These are phyloP conservation scores for Syzygium jambos DNA, from an alignment of 345 rosid genomes.

Conservation along the genomic window DNA sequence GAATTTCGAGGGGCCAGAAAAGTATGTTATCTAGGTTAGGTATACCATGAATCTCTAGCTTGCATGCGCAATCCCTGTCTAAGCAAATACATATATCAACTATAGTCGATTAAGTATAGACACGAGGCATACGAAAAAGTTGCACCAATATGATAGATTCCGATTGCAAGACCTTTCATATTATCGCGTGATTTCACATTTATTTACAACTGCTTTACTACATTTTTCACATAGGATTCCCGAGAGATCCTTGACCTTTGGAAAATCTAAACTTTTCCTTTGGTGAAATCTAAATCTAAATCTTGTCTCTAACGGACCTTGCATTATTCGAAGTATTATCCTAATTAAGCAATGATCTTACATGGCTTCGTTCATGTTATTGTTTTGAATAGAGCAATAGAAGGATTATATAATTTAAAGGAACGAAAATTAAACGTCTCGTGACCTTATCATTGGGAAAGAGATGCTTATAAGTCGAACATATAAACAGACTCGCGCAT, in stretches of 20 bases:
- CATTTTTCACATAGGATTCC: no score
- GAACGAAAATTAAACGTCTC: neutral
- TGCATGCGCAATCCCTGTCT: neutral
- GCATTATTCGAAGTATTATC: neutral
- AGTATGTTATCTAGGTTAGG: neutral
- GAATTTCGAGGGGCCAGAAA: neutral
- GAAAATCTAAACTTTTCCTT: neutral
- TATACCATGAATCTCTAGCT: neutral
- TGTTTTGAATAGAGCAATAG: neutral
- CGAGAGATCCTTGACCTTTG: neutral
- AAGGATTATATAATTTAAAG: neutral
- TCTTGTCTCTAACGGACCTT: neutral
- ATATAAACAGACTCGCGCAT: neutral
- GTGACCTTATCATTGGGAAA: neutral
- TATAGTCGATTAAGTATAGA: neutral
- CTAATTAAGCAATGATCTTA: neutral
- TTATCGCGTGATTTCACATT: neutral
- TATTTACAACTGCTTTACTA: no score
- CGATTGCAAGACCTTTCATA: neutral
- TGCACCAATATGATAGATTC: neutral
- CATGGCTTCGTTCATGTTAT: neutral
- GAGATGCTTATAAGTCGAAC: neutral
- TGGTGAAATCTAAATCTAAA: neutral
- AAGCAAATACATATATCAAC: neutral
- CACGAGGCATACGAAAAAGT: neutral